A percentile compares a stretch with the other conserved stretches of the same genome.
phyloP scores from a whole-genome alignment of 345 rosid genomes.

The Arabidopsis arenosa region DNA sequence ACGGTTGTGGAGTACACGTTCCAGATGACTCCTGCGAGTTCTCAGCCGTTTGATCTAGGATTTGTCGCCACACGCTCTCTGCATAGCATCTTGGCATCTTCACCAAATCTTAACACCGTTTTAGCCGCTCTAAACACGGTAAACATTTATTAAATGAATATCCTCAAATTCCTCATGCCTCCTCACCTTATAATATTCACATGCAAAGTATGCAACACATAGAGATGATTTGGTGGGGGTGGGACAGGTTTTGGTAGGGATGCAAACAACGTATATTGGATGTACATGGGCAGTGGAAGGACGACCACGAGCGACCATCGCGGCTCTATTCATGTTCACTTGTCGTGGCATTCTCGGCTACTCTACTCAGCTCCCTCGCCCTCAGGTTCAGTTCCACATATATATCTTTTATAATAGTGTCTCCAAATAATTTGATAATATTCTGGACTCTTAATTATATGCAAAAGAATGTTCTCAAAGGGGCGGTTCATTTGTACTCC shows the following conservation, averaged over 20 bases:
- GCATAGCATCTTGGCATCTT: constrained; percentile 61
- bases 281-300: constrained; percentile 89
- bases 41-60: constrained; percentile 88
- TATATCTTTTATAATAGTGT: neutral
- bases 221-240: neutral
- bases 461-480: neutral
- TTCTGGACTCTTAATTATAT: neutral
- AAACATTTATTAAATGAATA: neutral
- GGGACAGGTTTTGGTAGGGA: constrained; percentile 75
- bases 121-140: constrained; percentile 92
- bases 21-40: constrained; percentile 72
- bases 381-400: constrained; percentile 55
- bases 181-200: neutral
- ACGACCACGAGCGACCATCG: constrained; percentile 74
- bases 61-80: constrained; percentile 72
- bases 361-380: constrained; percentile 91
- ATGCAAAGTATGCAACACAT: neutral
- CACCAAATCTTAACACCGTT: constrained; percentile 74
- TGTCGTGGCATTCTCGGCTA: constrained; percentile 96
- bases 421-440: neutral
- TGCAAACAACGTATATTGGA: constrained; percentile 77
- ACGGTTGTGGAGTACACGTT: constrained; percentile 92
- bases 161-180: constrained; percentile 3
- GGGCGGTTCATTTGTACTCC: neutral
- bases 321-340: constrained; percentile 92